A percentile compares a stretch with the other conserved stretches of the same genome.
Evolutionary conservation across 2,329 filamentous ascomycete species (phyloP).

Genomic region (Ophiosphaerella korrae): DNA sequence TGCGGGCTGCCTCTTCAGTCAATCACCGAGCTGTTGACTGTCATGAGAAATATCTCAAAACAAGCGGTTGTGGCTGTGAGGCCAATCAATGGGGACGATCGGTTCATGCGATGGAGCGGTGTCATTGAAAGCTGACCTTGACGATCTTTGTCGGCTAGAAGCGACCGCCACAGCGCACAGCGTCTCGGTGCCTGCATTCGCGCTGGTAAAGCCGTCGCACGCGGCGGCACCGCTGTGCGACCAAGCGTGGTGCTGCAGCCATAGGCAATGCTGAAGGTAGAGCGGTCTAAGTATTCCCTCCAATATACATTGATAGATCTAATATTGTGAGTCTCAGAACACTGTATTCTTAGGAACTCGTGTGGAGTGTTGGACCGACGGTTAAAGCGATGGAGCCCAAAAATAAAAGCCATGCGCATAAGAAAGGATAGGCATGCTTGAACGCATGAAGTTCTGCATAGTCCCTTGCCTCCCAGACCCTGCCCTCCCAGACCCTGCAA

Average conservation of each 20-base stretch:
- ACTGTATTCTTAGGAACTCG: not conserved
- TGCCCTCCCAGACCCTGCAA: constrained; percentile 8
- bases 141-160: constrained; percentile 11
- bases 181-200: constrained; percentile 11
- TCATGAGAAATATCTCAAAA: constrained; percentile 14
- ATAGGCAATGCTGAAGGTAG: constrained; percentile 8
- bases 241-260: constrained; percentile 6
- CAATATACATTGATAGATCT: constrained; percentile 8
- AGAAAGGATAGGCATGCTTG: constrained; percentile 15
- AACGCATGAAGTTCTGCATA: constrained; percentile 21
- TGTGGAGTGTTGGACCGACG: constrained; percentile 1
- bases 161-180: constrained; percentile 14
- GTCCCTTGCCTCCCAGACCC: constrained; percentile 10
- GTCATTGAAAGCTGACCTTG: constrained; percentile 9
- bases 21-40: constrained; percentile 8
- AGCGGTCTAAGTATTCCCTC: not conserved
- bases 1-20: constrained; percentile 7
- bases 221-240: constrained; percentile 24
- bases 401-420: constrained; percentile 26
- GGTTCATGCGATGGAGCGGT: constrained; percentile 10
- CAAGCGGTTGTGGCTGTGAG: constrained; percentile 6
- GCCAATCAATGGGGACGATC: constrained; percentile 14
- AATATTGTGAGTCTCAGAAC: not conserved
- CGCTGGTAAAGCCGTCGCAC: constrained; percentile 13
- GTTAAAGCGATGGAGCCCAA: constrained; percentile 16